Evolutionary conservation across 2,329 filamentous ascomycete genomes (phyloP).

Genomic region (Sarocladiaceae sp.): DNA sequence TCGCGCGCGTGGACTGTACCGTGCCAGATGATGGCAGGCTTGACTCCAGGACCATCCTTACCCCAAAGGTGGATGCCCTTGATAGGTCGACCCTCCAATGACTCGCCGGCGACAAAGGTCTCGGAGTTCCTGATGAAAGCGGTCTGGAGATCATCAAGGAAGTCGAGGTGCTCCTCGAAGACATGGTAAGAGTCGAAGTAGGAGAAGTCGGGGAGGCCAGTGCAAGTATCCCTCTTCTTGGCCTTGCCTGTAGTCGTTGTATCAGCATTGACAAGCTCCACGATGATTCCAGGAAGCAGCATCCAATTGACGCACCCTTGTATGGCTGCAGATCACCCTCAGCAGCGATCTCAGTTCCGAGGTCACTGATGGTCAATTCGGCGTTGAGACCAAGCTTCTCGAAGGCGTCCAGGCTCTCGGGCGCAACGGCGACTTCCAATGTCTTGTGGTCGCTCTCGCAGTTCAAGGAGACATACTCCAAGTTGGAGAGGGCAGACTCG

Average conservation of each 20-base stretch:
- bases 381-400: conserved; percentile 19
- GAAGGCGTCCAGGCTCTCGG: conserved; percentile 18
- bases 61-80: conserved; percentile 58
- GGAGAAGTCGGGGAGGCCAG: conserved; percentile 9
- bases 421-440: conserved; percentile 22
- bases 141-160: conserved; percentile 38
- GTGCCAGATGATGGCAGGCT: conserved; percentile 52
- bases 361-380: conserved; percentile 18
- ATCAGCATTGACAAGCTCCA: background rate
- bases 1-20: conserved; percentile 57
- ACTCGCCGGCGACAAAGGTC: conserved; percentile 43
- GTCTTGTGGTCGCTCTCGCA: conserved; percentile 18
- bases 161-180: conserved; percentile 47
- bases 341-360: conserved; percentile 20
- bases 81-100: conserved; percentile 48
- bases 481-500: conserved; percentile 12
- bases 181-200: conserved; percentile 48
- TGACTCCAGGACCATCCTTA: conserved; percentile 34
- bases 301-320: conserved; percentile 16
- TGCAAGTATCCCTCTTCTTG: conserved; percentile 7
- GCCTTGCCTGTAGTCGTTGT: background rate
- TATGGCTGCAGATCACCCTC: conserved; percentile 18
- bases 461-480: conserved; percentile 20
- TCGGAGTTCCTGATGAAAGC: conserved; percentile 40
- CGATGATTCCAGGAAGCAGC: no score